Evolutionary conservation across 345 rosid species (phyloP).

Genomic region (Balakata baccata): DNA sequence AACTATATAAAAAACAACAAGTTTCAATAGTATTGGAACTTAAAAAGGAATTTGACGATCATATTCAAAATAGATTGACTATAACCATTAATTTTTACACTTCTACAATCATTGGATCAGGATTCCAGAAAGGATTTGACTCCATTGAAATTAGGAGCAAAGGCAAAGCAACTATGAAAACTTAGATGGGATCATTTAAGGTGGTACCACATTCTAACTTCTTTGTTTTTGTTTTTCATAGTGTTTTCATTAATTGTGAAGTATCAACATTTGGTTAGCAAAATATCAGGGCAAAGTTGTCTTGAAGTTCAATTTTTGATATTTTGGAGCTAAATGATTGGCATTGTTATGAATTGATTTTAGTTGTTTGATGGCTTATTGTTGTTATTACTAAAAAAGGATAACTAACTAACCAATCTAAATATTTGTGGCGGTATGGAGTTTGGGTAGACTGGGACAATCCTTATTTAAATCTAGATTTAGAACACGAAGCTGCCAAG

Average conservation of each 20-base stretch:
- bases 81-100: slow-evolving; percentile 45
- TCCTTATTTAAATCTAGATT: no score
- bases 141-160: slow-evolving; percentile 75
- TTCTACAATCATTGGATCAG: slow-evolving; percentile 85
- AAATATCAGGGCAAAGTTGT: neutral
- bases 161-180: slow-evolving; percentile 92
- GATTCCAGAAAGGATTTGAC: slow-evolving; percentile 83
- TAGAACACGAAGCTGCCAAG: slow-evolving; percentile 99
- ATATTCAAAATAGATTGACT: slow-evolving; percentile 24
- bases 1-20: neutral
- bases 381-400: neutral
- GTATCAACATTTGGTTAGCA: neutral
- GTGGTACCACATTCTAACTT: slow-evolving; percentile 30
- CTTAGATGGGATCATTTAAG: slow-evolving; percentile 94
- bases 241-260: neutral
- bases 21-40: neutral
- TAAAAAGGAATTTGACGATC: neutral
- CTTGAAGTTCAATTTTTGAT: neutral
- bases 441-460: no score
- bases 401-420: no score
- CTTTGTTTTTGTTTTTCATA: neutral
- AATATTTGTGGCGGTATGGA: no score
- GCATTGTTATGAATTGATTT: slow-evolving; percentile 1
- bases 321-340: neutral
- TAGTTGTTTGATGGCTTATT: neutral